Conservation (phyloP, 192 early-diverging fungal genomes). For the Phycomyces blakesleeanus region DNA sequence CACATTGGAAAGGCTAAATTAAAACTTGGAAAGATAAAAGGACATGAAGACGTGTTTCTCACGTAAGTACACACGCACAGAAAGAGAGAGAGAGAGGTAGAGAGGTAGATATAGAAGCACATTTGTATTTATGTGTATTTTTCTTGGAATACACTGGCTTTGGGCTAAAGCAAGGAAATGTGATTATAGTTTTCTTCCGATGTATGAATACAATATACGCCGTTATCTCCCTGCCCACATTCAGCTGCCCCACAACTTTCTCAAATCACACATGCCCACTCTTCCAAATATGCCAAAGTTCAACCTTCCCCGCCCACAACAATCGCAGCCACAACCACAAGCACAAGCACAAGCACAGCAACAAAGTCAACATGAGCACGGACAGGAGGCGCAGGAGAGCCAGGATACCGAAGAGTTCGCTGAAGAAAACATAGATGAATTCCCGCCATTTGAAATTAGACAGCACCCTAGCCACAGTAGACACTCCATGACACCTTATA, state of each 20-base stretch:
- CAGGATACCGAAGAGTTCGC: too few species aligned
- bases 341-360: background rate
- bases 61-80: constrained; percentile 22
- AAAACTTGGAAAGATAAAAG: constrained; percentile 26
- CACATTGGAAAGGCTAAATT: constrained; percentile 39
- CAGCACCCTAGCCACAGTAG: constrained; percentile 26
- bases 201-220: constrained; percentile 35
- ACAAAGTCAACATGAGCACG: too few species aligned
- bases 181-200: constrained; percentile 31
- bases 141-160: too few species aligned
- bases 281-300: constrained; percentile 13
- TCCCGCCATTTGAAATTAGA: background rate
- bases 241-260: constrained; percentile 31
- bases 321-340: background rate
- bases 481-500: constrained; percentile 30
- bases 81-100: background rate
- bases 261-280: constrained; percentile 28
- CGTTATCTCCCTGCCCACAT: constrained; percentile 32
- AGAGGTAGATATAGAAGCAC: too few species aligned
- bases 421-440: background rate
- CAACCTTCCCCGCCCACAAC: background rate
- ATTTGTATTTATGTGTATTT: too few species aligned
- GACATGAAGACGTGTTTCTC: constrained; percentile 32
- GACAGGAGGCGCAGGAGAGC: too few species aligned
- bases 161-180: background rate